Conservation (phyloP, 441 rosid species). For the Francoa sonchifolia region DNA sequence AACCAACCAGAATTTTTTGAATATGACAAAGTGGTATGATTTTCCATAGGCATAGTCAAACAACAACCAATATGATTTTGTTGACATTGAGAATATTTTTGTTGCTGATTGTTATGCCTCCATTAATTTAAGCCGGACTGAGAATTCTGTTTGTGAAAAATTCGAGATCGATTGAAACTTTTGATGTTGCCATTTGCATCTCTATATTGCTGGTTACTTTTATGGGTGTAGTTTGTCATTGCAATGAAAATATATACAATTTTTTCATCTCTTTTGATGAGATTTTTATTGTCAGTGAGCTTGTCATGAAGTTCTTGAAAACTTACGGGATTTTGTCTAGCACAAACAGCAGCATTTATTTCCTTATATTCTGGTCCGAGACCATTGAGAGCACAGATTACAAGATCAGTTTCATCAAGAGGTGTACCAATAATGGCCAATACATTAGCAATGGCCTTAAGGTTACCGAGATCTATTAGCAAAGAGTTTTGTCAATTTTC, state of each 20-base stretch:
- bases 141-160: too few species aligned
- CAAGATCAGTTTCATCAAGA: not conserved
- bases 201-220: not conserved
- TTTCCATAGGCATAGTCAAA: not conserved
- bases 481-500: not conserved
- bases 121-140: not conserved
- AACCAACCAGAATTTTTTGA: not conserved
- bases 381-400: not conserved
- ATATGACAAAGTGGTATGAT: not conserved
- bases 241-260: not conserved
- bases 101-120: not conserved
- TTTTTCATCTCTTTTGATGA: not conserved
- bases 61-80: not conserved
- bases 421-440: not conserved
- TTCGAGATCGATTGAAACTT: too few species aligned
- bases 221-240: not conserved
- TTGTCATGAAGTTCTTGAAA: slow-evolving; percentile 1
- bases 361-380: not conserved
- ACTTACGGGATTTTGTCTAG: not conserved
- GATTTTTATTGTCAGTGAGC: not conserved
- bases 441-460: not conserved
- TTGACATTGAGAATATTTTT: not conserved
- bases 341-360: not conserved
- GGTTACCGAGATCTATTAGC: not conserved
- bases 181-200: too few species aligned